Evolutionary conservation across 441 rosid genomes (phyloP).

Genomic region (Mallotus repandus): DNA sequence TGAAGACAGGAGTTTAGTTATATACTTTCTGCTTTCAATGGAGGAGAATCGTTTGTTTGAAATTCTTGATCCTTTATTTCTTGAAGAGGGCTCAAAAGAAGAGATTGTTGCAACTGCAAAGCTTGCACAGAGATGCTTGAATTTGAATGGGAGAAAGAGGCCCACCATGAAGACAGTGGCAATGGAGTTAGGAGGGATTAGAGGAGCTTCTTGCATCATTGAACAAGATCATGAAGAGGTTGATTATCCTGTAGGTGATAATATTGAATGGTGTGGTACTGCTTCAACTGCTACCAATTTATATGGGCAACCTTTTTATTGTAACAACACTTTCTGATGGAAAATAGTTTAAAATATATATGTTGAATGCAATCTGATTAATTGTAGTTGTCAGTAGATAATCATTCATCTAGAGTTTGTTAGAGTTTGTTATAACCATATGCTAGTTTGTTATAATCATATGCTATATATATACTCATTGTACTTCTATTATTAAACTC

Average conservation of each 20-base stretch:
- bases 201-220: not conserved
- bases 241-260: not conserved
- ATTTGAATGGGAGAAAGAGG: constrained; percentile 15
- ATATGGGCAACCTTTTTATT: no score
- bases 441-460: no score
- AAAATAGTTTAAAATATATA: no score
- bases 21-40: constrained; percentile 16
- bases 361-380: no score
- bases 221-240: constrained; percentile 1
- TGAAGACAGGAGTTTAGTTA: constrained; percentile 13
- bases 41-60: constrained; percentile 21
- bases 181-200: constrained; percentile 16
- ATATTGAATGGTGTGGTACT: no score
- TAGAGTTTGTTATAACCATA: no score
- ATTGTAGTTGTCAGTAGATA: no score
- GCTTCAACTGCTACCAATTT: no score
- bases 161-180: constrained; percentile 21
- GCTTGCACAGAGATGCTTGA: constrained; percentile 16
- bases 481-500: no score
- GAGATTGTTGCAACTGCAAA: constrained; percentile 11
- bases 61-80: constrained; percentile 11
- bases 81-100: constrained; percentile 12
- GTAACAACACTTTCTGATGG: no score
- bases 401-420: no score
- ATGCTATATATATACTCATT: no score